phyloP scores from a whole-genome alignment of 768 basidiomycete species.

The Tulasnella calospora region DNA sequence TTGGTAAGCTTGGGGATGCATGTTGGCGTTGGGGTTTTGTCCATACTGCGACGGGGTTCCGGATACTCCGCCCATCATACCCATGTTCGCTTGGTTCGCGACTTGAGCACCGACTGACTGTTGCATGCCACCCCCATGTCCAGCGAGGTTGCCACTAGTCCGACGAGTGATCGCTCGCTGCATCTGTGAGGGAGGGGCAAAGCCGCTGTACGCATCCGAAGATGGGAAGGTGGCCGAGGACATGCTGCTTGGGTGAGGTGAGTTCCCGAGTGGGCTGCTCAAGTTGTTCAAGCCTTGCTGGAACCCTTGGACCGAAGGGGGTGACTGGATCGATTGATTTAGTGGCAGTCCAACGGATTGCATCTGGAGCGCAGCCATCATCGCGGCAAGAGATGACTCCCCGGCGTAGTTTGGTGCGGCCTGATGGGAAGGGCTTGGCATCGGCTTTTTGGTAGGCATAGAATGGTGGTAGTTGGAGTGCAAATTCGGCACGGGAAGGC shows the following conservation, averaged over 20 bases:
- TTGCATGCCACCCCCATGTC: slow-evolving; percentile 34
- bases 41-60: slow-evolving; percentile 52
- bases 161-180: not conserved
- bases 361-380: slow-evolving; percentile 92
- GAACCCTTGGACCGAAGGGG: not conserved
- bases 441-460: not conserved
- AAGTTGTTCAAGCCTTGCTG: slow-evolving; percentile 18
- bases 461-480: slow-evolving; percentile 63
- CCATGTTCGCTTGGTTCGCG: slow-evolving; percentile 21
- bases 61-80: slow-evolving; percentile 22
- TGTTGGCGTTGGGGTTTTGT: slow-evolving; percentile 41
- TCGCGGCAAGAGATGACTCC: slow-evolving; percentile 78
- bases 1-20: slow-evolving; percentile 67
- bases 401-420: slow-evolving; percentile 68
- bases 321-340: slow-evolving; percentile 14
- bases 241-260: slow-evolving; percentile 34
- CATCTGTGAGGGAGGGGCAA: slow-evolving; percentile 34
- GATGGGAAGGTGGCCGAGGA: slow-evolving; percentile 47
- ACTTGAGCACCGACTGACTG: slow-evolving; percentile 40
- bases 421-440: slow-evolving; percentile 57
- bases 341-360: slow-evolving; percentile 38
- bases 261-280: not conserved
- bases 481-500: slow-evolving; percentile 51
- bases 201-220: slow-evolving; percentile 56
- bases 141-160: not conserved